Evolutionary conservation across 2,329 filamentous ascomycete genomes (phyloP).

Genomic region (Sclerotinia borealis): DNA sequence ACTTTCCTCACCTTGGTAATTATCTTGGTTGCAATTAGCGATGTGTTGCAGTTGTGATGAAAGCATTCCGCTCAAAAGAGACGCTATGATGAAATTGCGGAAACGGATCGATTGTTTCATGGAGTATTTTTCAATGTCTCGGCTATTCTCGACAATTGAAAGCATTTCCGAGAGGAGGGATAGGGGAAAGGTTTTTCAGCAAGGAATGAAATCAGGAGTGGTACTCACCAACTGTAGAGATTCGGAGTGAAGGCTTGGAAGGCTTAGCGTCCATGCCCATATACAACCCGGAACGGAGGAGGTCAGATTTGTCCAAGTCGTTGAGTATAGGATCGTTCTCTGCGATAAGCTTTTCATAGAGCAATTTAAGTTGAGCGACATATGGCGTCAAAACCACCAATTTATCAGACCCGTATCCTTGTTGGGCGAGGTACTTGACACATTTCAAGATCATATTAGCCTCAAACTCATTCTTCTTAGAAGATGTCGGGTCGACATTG

Average conservation of each 20-base stretch:
- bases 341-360: constrained; percentile 46
- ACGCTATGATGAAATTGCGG: neutral
- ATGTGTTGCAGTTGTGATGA: neutral
- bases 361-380: constrained; percentile 57
- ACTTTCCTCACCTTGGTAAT: constrained; percentile 73
- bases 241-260: constrained; percentile 46
- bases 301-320: constrained; percentile 59
- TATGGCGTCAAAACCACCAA: constrained; percentile 69
- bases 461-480: constrained; percentile 60
- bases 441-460: constrained; percentile 58
- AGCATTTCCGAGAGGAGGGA: neutral
- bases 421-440: constrained; percentile 62
- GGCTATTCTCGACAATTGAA: neutral
- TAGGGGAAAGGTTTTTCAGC: neutral
- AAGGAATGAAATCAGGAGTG: neutral
- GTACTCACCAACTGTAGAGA: constrained; percentile 63
- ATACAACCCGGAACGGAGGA: constrained; percentile 55
- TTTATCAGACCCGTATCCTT: constrained; percentile 60
- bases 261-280: constrained; percentile 45
- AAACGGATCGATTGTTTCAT: neutral
- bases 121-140: neutral
- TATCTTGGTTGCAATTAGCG: constrained; percentile 43
- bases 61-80: no score
- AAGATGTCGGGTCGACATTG: constrained; percentile 36
- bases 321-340: constrained; percentile 61